These are phyloP conservation scores for Guadua angustifolia DNA, from an alignment of 176 grass and related monocot species.

Conservation along the genomic window DNA sequence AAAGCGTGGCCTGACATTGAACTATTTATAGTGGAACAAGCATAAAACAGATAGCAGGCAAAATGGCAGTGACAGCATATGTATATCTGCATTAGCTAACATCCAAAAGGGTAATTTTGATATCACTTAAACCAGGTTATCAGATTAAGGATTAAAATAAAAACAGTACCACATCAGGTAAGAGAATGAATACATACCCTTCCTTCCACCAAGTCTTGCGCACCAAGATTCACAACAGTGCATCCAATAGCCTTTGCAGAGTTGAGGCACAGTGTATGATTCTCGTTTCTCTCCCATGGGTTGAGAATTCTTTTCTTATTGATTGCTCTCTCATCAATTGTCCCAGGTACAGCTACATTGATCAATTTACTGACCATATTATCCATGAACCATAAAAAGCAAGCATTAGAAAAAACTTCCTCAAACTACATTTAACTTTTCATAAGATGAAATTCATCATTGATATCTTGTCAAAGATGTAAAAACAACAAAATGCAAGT, in stretches of 20 bases:
- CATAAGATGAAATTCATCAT: neutral
- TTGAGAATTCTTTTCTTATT: slow-evolving; percentile 98
- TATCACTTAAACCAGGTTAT: neutral
- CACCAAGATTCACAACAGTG: slow-evolving; percentile 97
- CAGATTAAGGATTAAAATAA: neutral
- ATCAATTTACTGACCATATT: slow-evolving; percentile 88
- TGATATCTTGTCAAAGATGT: neutral
- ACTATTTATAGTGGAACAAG: neutral
- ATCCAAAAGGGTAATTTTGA: neutral
- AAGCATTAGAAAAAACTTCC: neutral
- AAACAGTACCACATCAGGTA: neutral
- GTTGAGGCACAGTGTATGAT: slow-evolving; percentile 98
- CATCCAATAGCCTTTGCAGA: slow-evolving; percentile 99
- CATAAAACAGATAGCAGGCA: neutral
- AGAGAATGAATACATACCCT: slow-evolving; percentile 59
- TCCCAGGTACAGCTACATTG: slow-evolving; percentile 93
- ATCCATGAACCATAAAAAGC: slow-evolving; percentile 6
- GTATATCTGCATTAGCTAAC: neutral
- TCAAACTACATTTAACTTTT: neutral
- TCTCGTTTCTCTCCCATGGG: slow-evolving; percentile 98
- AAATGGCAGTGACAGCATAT: neutral
- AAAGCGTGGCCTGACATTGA: neutral
- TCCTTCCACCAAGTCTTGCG: slow-evolving; percentile 97
- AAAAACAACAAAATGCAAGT: neutral
- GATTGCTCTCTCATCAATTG: slow-evolving; percentile 99